Base-by-base conservation (phyloP, 805 yeast species). In the Cyberlindnera maritima region DNA sequence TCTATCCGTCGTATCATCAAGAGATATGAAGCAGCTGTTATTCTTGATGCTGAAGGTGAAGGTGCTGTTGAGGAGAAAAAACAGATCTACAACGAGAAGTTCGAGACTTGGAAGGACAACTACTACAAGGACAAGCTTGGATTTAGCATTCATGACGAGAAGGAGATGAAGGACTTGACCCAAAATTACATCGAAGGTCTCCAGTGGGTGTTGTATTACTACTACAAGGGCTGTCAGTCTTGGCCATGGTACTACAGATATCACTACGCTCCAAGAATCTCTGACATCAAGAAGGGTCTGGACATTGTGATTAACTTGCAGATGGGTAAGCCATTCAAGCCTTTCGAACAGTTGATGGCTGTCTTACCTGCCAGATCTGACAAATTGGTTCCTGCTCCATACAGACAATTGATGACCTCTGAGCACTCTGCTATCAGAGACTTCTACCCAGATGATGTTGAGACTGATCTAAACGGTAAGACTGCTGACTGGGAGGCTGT, bases 401-500 rank as follows among this genome's bases (percentile, higher is more conserved):
- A 85, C 64, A 79, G 96, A 65, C 76, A 83, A 3, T 72, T 94
- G 53, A 91, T 94, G 96, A 81, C 83, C 13, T 96, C 91, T 48
- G 82, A 81, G 38, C 74, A 75, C 38, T 91, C 97, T 8, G 96
- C 97, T 23, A 89, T 94, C 55, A 76, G 76, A 46, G 97, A 90
- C 58, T 90, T 89, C 60, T 94, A 94, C 62, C 99, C 99, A 2
- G 75, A 77, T 48, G 88, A 88, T 49, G 96, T 92, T 47, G 88
- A 83, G 43, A 75, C 88, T 31, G 99, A 94, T 69, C 76, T 81
- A 78, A 94, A 94, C 63, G 99, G 98, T 37, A 94, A 94, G 64
- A 88, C 90, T 46, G 96, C 94, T 2, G 85, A 89, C 41, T 94
- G 99, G 99, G 98, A 94, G 69, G 97, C 97, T 11, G 97, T 94